Base-by-base conservation (phyloP, 2,329 filamentous ascomycete genomes). In the Colletotrichum nymphaeae region DNA sequence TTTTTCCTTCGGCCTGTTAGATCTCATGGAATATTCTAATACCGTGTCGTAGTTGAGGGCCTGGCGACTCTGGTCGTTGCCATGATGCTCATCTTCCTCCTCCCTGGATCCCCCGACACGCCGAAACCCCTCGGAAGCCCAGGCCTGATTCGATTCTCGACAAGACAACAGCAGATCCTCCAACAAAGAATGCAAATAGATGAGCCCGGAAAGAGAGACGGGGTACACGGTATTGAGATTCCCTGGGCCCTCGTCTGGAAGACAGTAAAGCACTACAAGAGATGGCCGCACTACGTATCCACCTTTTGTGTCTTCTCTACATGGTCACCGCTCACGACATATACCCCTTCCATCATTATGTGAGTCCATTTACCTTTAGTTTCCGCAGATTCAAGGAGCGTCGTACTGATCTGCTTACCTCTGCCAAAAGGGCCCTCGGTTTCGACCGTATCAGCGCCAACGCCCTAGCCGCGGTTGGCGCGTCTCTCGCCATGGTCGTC, bases 281-380 rank as follows among this genome's bases (percentile, higher is more conserved):
- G 86, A 68, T 88, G 86, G 86, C 85, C 83, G 6, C 85, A 86
- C 64, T 88, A 86, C 69, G 76, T 88, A 35, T 84, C 85, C 5
- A 87, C 86, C 0, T 87, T 86, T 60, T 83, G 82, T 22, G 86
- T 88, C 5, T 89, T 89, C 72, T 85, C 86, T 1, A 88, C 87
- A 0, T 89, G 87, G 86, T 85, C 85, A 9, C 85, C 87, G 0
- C 76, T 88, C 11, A 88, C 85, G 0, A 88, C 86, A 0, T 89
- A 88, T 72, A 88, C 86, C 0, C 87, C 86, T 0, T 83, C 83
- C 3, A 86, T 87, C 69, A 83, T 84, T 55, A 79, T 84, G 82
- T 83, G 52, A 52, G 26, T 35, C 1, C 32, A 35, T 35, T 11
- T 12, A 4, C 11, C 32, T 35, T 35, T 35, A 11, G 8, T 35